Conservation (phyloP, 208 protist genomes). For the Paratrypanosoma confusum region DNA sequence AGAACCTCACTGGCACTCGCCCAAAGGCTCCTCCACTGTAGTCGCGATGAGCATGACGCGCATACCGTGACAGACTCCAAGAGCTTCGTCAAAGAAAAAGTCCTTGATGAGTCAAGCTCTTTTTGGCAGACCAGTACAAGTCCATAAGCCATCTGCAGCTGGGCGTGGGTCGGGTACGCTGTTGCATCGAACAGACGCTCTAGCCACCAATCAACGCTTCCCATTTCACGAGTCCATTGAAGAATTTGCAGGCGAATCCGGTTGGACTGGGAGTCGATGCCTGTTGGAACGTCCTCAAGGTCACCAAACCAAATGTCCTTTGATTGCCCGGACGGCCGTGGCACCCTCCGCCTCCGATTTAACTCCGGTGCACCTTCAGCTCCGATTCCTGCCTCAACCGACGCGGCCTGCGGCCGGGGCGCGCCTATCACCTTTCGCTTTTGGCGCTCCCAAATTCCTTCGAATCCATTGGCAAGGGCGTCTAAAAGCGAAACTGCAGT, state of each 20-base stretch:
- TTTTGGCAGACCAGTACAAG: slow-evolving; percentile 53
- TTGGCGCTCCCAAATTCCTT: slow-evolving; percentile 61
- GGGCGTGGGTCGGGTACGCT: slow-evolving; percentile 40
- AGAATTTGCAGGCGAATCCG: slow-evolving; percentile 37
- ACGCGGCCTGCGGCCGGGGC: too few relatives aligned
- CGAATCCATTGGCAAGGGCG: slow-evolving; percentile 60
- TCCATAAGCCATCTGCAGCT: slow-evolving; percentile 67
- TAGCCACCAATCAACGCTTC: slow-evolving; percentile 61
- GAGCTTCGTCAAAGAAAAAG: slow-evolving; percentile 74
- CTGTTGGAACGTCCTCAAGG: slow-evolving; percentile 32
- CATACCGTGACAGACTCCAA: slow-evolving; percentile 79
- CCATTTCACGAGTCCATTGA: slow-evolving; percentile 21
- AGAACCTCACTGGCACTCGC: slow-evolving; percentile 58
- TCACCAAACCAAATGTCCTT: slow-evolving; percentile 76
- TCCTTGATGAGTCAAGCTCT: slow-evolving; percentile 53
- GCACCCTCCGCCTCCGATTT: too few relatives aligned
- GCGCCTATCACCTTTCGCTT: slow-evolving; percentile 6
- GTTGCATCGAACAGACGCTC: slow-evolving; percentile 76
- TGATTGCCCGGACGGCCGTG: too few relatives aligned
- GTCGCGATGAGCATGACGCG: slow-evolving; percentile 47
- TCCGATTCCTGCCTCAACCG: too few relatives aligned
- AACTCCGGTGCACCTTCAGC: too few relatives aligned
- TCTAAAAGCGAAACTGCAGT: slow-evolving; percentile 61
- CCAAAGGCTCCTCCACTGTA: slow-evolving; percentile 81
- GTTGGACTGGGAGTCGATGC: slow-evolving; percentile 20